These are phyloP conservation scores for Candida boleticola DNA, from an alignment of 805 yeast species.

Conservation along the genomic window DNA sequence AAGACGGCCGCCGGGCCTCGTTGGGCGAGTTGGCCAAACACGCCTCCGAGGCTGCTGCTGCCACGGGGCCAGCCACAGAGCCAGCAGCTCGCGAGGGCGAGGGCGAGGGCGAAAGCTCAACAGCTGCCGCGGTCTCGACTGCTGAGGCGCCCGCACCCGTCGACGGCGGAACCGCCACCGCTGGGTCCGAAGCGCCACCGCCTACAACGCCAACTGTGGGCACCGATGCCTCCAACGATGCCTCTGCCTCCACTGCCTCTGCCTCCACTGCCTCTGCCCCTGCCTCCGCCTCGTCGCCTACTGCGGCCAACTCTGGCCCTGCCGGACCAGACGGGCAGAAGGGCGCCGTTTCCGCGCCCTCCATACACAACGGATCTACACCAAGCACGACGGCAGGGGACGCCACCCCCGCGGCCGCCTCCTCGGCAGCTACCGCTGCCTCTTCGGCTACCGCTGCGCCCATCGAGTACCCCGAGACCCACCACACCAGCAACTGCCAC, in stretches of 20 bases:
- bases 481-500: slow-evolving; percentile 36
- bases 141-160: neutral
- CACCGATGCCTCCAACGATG: neutral
- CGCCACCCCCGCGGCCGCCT: neutral
- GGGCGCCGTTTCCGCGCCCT: slow-evolving; percentile 9
- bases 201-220: neutral
- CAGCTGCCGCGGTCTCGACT: no score
- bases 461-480: slow-evolving; percentile 17
- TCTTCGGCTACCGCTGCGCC: neutral
- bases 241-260: neutral
- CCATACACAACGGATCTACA: slow-evolving; percentile 11
- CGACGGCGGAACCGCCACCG: neutral
- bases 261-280: neutral
- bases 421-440: neutral
- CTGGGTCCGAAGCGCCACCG: neutral
- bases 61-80: neutral
- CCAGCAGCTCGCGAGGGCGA: no score
- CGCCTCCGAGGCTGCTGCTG: neutral
- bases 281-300: neutral
- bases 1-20: neutral
- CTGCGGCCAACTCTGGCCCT: neutral
- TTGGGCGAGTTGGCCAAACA: neutral
- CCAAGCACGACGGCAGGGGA: slow-evolving; percentile 14
- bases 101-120: no score
- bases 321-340: neutral